These are phyloP conservation scores for Fusarium papillatum DNA, from an alignment of 2,329 filamentous ascomycete species.

Conservation along the genomic window DNA sequence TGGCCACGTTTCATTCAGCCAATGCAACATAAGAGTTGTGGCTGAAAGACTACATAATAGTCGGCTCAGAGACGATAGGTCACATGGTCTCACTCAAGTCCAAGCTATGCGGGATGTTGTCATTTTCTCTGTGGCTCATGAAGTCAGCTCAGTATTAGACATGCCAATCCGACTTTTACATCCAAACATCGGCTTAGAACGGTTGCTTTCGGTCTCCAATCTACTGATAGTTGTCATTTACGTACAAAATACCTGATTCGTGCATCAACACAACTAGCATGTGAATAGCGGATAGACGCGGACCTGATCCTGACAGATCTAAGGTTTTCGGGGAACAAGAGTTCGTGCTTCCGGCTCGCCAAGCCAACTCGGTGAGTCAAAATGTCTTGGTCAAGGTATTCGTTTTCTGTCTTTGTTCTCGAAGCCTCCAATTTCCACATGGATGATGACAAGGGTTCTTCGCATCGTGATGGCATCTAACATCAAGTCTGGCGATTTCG, in stretches of 20 bases:
- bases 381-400: background rate
- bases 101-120: background rate
- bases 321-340: background rate
- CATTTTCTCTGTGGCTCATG: background rate
- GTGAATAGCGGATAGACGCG: background rate
- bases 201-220: background rate
- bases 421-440: background rate
- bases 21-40: conserved; percentile 2
- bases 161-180: background rate
- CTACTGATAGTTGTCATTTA: background rate
- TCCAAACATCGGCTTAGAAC: background rate
- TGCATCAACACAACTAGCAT: background rate
- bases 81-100: background rate
- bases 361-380: background rate
- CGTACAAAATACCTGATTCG: background rate
- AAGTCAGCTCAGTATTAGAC: background rate
- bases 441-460: background rate
- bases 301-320: background rate
- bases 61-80: background rate
- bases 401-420: background rate
- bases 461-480: background rate
- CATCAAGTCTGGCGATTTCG: background rate
- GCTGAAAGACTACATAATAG: background rate
- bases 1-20: background rate
- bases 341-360: background rate